These are phyloP conservation scores for Agrostemma githago DNA, from an alignment of 148 eudicot genomes.

Conservation along the genomic window DNA sequence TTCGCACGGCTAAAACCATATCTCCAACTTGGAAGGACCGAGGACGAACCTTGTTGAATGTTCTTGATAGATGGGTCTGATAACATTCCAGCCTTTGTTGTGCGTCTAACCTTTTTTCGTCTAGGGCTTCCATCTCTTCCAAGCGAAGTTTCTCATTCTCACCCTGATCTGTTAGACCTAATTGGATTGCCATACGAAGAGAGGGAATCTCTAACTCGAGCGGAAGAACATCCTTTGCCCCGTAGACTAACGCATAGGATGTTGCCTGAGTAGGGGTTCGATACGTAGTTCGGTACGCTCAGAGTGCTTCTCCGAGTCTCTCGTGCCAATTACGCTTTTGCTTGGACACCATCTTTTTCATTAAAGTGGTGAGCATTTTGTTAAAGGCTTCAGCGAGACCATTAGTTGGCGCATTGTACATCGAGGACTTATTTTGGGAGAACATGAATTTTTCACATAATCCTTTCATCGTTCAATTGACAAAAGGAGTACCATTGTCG, in stretches of 20 bases:
- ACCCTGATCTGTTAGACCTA: neutral
- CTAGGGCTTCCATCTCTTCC: neutral
- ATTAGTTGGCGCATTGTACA: neutral
- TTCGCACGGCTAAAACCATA: too few species aligned
- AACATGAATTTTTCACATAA: constrained; percentile 2
- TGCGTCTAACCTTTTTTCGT: neutral
- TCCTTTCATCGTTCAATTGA: neutral
- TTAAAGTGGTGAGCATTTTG: too few species aligned
- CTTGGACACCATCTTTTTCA: too few species aligned
- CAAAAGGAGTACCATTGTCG: neutral
- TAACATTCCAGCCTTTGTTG: neutral
- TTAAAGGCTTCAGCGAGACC: too few species aligned
- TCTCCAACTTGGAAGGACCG: neutral
- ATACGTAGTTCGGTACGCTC: neutral
- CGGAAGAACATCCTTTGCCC: too few species aligned
- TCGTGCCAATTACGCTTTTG: too few species aligned
- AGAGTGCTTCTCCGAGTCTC: too few species aligned
- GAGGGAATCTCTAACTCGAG: too few species aligned
- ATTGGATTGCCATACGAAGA: neutral
- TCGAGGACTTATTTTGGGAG: neutral
- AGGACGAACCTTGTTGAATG: constrained; percentile 3
- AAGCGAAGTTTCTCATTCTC: constrained; percentile 1
- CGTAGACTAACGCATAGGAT: too few species aligned
- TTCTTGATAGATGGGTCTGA: neutral
- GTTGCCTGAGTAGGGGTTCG: neutral